phyloP scores from a whole-genome alignment of 495 filamentous ascomycete species.

The Penicillium paradoxum region DNA sequence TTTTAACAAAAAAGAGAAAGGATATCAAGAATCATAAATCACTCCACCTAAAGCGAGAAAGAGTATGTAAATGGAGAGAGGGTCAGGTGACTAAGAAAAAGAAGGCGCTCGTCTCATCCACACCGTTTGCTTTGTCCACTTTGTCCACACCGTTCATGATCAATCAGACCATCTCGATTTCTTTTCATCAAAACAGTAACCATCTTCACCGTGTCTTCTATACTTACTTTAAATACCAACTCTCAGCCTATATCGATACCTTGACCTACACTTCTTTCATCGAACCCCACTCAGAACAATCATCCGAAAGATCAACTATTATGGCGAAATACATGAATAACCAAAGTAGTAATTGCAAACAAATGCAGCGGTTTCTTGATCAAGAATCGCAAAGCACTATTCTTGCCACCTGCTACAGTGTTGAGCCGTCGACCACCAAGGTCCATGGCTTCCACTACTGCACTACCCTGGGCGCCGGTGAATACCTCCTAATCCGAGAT shows the following conservation, averaged over 20 bases:
- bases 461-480: conserved; percentile 78
- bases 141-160: not conserved
- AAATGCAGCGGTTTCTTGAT: conserved; percentile 47
- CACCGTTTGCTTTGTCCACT: not conserved
- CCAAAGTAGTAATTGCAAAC: conserved; percentile 68
- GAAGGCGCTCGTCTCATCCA: not conserved
- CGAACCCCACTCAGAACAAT: conserved; percentile 5
- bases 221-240: not conserved
- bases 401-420: conserved; percentile 80
- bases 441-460: conserved; percentile 90
- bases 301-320: conserved; percentile 12
- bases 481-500: conserved; percentile 14
- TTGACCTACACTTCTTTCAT: conserved; percentile 5
- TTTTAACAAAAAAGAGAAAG: too few relatives aligned
- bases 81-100: conserved; percentile 11
- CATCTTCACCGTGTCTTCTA: conserved; percentile 7
- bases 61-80: too few relatives aligned
- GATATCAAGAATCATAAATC: too few relatives aligned
- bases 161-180: not conserved
- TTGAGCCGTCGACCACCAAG: conserved; percentile 47
- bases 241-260: not conserved
- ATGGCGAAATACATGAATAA: conserved; percentile 59
- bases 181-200: not conserved
- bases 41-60: too few relatives aligned
- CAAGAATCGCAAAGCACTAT: conserved; percentile 57